These are phyloP conservation scores for Pelargonium myrrhifolium DNA, from an alignment of 441 rosid genomes.

Conservation along the genomic window DNA sequence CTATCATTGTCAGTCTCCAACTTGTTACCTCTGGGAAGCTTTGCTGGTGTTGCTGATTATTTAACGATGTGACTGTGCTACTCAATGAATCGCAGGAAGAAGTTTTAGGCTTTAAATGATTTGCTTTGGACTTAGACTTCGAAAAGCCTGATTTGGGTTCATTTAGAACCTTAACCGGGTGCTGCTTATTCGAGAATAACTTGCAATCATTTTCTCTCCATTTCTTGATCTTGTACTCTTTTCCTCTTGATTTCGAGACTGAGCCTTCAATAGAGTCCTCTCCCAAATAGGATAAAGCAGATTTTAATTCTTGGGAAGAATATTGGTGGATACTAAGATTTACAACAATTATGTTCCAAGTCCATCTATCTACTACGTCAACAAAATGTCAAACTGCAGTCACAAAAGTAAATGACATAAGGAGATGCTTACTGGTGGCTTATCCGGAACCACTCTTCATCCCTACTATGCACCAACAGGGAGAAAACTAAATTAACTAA, in stretches of 20 bases:
- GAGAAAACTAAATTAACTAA: not conserved
- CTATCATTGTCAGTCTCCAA: constrained; percentile 19
- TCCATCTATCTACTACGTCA: not conserved
- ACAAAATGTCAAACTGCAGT: not conserved
- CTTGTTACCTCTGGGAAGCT: constrained; percentile 23
- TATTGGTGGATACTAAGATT: constrained; percentile 42
- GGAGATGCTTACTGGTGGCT: constrained; percentile 41
- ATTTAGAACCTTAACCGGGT: constrained; percentile 28
- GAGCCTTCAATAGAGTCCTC: constrained; percentile 26
- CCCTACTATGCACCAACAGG: constrained; percentile 29
- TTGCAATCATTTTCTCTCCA: constrained; percentile 21
- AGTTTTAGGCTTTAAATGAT: constrained; percentile 12
- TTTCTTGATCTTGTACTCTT: constrained; percentile 32
- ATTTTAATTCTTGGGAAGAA: constrained; percentile 42
- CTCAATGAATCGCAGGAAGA: constrained; percentile 1
- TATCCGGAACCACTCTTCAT: constrained; percentile 45
- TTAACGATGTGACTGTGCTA: constrained; percentile 35
- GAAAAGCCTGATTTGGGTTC: constrained; percentile 29
- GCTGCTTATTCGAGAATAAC: constrained; percentile 21
- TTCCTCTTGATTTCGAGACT: constrained; percentile 59
- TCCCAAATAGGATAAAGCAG: constrained; percentile 29
- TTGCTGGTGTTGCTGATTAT: constrained; percentile 24
- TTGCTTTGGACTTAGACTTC: constrained; percentile 19
- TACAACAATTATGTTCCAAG: not conserved
- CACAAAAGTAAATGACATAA: not conserved